Percentiles rank a stretch among this genome's conserved stretches.
Conservation (phyloP, 83 land plant genomes). For the Diphasiastrum complanatum region DNA sequence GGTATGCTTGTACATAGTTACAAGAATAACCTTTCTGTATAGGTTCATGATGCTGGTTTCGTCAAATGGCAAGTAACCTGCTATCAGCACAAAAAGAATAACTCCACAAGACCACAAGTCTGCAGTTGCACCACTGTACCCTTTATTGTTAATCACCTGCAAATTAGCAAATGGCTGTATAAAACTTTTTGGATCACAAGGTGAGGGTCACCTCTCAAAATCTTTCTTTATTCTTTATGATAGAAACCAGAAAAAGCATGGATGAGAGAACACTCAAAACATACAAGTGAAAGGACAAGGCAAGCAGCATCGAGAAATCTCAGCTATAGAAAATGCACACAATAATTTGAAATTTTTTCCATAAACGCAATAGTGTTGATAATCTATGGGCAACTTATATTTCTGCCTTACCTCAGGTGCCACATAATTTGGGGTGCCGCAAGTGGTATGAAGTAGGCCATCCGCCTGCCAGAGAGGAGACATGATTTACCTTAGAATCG, state of each 20-base stretch:
- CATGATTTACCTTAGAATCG: too few species aligned
- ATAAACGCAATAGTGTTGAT: background rate
- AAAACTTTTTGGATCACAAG: too few species aligned
- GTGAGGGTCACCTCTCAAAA: too few species aligned
- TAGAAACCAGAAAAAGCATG: too few species aligned
- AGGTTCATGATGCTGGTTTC: constrained; percentile 4
- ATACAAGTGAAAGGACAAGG: too few species aligned
- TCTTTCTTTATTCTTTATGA: too few species aligned
- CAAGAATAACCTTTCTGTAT: background rate
- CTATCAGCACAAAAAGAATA: constrained; percentile 10
- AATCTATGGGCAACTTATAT: background rate
- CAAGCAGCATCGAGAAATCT: too few species aligned
- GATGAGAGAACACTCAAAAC: too few species aligned
- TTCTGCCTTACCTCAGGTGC: constrained; percentile 16
- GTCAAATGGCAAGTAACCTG: constrained; percentile 10
- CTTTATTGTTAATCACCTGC: constrained; percentile 8
- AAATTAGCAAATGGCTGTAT: background rate
- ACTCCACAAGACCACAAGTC: constrained; percentile 18
- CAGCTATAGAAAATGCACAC: too few species aligned
- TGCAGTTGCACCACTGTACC: constrained; percentile 3
- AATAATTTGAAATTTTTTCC: background rate
- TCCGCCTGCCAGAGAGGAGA: too few species aligned
- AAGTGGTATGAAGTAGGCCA: constrained; percentile 7
- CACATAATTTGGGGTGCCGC: constrained; percentile 9
- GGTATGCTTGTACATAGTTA: background rate